Base-by-base conservation (phyloP, 2,329 filamentous ascomycete genomes). In the Emergomyces orientalis region DNA sequence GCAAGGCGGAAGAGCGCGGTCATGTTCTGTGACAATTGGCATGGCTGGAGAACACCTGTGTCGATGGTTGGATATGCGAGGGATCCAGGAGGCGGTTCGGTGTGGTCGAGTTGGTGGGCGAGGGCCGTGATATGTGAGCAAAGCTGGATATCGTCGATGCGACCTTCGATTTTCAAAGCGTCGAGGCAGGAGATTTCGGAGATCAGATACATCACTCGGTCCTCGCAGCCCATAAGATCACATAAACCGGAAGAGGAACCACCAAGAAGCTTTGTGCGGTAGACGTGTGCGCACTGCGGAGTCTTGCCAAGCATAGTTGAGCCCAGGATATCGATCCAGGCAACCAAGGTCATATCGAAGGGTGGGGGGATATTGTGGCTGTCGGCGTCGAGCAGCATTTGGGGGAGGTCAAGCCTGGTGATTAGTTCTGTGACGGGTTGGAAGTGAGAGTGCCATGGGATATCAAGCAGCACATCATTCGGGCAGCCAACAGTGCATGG, bases 271-370 rank as follows among this genome's bases (percentile, higher is more conserved):
- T 97, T 96, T 75, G 94, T 88, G 59, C 94, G 88, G 78, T 97
- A 99, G n/a, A 89, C 90, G 78, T 97, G 90, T 4, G 94, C 91
- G 72, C 97, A 97, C 9, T 85, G 84, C 8, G 94, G 94, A 11
- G 91, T 88, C 63, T 86, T 85, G 41, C 92, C 92, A 66, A 89
- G 84, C 87, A 99, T 96, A 11, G 92, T 96, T 1, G 92, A 88
- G 66, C 94, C 94, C 41, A 97, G 85, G 68, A 99, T 97, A 76
- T 99, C 94, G 71, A 97, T 96, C 94, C 94, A 97, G 11, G 91
- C 83, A 6, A 65, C 63, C 66, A 96, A 80, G 1, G 90, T 92
- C 91, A 97, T 97, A 82, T 92, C 96, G 84, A 97, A 97, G 13
- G 91, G 88, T 5, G 89, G 86, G 65, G 87, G 87, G 8, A 78